Base-by-base conservation (phyloP, 2,329 filamentous ascomycete species). In the Alternaria tenuissima region DNA sequence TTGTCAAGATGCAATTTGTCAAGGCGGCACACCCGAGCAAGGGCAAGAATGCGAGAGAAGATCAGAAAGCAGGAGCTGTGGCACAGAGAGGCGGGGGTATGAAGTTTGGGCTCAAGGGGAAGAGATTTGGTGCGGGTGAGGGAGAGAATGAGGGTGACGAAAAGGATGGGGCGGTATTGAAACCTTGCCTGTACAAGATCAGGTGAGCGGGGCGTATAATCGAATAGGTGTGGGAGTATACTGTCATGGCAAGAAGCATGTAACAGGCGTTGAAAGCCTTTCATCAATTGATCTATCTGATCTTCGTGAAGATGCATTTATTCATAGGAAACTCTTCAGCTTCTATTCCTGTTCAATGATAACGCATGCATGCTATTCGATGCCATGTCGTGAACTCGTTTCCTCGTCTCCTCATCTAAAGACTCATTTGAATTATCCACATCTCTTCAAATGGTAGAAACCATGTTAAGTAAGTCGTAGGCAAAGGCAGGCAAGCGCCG, bases 141-240 rank as follows among this genome's bases (percentile, higher is more conserved):
- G 62, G 65, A 9, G 61, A 65, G 22, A 81, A 84, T 7, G 83
- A 83, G 55, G 82, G 82, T 56, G 82, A 83, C 34, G 85, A 85
- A 18, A 85, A 87, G 63, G 88, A 89, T 66, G 84, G 84, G 5
- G 88, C 90, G 67, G 92, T 94, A 57, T 79, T 99, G 69, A 98
- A 98, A 83, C 95, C 95, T 18, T 98, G 95, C 81, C 88, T 98
- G 63, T 98, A 98, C 81, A 98, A 98, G 83, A 87, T 94, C 68
- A 87, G 94, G 48, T 61, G 24, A 9, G 20, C 30, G 38, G 11
- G 24, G 41, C 30, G 11, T 20, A 9, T 54, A 8, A 55, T 18
- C 14, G 12, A n/a, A 9, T 22, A n/a, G 22, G 34, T 8, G 1
- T 22, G 43, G 5, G 28, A 36, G 18, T 7, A 11, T 22, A 44